Conservation (phyloP, 2,329 filamentous ascomycete species). For the Pseudogymnoascus sp. region DNA sequence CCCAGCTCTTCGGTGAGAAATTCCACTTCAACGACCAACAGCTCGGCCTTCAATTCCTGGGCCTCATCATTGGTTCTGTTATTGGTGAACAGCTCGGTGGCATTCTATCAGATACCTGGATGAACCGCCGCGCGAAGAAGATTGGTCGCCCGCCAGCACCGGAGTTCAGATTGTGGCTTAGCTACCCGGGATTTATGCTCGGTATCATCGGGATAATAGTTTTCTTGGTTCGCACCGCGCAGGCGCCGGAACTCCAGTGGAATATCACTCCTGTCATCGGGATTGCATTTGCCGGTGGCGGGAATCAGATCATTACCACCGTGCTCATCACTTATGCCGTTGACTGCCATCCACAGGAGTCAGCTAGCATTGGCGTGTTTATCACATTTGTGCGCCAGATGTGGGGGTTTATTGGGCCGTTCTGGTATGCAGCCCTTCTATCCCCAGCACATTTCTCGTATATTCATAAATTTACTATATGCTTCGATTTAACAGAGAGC, state of each 20-base stretch:
- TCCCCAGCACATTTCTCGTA: background rate
- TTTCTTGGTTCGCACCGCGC: slow-evolving; percentile 46
- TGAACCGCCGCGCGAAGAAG: slow-evolving; percentile 36
- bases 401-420: slow-evolving; percentile 39
- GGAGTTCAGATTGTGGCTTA: slow-evolving; percentile 52
- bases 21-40: slow-evolving; percentile 53
- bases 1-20: slow-evolving; percentile 49
- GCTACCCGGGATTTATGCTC: slow-evolving; percentile 46
- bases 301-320: slow-evolving; percentile 57
- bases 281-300: slow-evolving; percentile 44
- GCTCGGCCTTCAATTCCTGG: slow-evolving; percentile 52
- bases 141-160: slow-evolving; percentile 34
- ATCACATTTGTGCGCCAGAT: slow-evolving; percentile 50
- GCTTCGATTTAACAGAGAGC: background rate
- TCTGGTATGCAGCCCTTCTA: slow-evolving; percentile 20
- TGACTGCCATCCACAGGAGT: slow-evolving; percentile 48
- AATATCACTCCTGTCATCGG: slow-evolving; percentile 53
- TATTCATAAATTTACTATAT: background rate
- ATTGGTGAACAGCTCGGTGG: slow-evolving; percentile 55
- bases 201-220: slow-evolving; percentile 47
- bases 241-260: slow-evolving; percentile 40
- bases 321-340: slow-evolving; percentile 55
- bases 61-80: slow-evolving; percentile 49
- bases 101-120: slow-evolving; percentile 48
- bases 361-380: slow-evolving; percentile 51